Base-by-base conservation (phyloP, 139 green algal genomes). In the Klebsormidium nitens region DNA sequence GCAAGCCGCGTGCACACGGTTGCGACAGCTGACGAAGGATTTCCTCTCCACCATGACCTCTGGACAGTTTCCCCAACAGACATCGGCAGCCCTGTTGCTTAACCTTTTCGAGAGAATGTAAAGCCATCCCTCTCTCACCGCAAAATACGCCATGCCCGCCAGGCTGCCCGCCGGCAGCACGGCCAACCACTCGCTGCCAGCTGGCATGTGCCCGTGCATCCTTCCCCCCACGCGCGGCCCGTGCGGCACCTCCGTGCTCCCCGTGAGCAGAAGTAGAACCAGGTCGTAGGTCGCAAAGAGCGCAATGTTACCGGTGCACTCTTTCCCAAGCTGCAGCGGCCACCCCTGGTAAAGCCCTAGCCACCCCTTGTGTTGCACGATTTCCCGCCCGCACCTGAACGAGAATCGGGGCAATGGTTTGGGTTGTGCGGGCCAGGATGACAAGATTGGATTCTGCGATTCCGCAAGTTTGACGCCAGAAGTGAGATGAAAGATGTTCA, bases 111-210 rank as follows among this genome's bases (percentile, higher is more conserved):
- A n/a, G n/a, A n/a, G n/a, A n/a, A n/a, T n/a, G n/a, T n/a, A n/a
- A 36, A 2, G 11, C 4, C 2, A 32, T 31, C 37, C 0, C 37
- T 63, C 44, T 19, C 67, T 68, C 39, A 75, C 67, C 46, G 59
- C 5, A 19, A 61, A 75, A 28, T 75, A 75, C 8, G 67, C 67
- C 67, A 75, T 75, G 17, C 69, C 69, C 4, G 69, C 69, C 11
- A 76, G 38, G 40, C 58, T 69, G 39, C 69, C 69, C 4, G 69
- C 69, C 26, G 69, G 69, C 58, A 39, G 46, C 11, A 76, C 44
- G 2, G 26, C 36, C 69, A 69, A 36, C 58, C 57, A 76, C 2
- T 48, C 19, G 19, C 29, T 29, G 19, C 39, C 36, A 5, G 38
- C 57, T 11, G 58, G 58, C 42, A 8, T 8, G 17, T 70, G 57